Evolutionary conservation across 805 yeast genomes (phyloP).

Genomic region (Candida quercuum): DNA sequence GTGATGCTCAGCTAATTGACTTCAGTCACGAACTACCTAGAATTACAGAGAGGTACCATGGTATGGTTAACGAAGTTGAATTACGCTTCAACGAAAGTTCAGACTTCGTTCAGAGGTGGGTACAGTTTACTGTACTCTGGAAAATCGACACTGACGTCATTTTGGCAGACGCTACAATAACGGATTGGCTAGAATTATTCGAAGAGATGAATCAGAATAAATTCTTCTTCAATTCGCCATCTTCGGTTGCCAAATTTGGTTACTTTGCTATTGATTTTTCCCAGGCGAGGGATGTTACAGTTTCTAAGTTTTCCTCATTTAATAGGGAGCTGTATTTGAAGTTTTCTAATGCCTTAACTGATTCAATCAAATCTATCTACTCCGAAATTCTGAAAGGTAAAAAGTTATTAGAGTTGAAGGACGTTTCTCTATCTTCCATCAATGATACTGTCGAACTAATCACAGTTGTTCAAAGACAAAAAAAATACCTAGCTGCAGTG

Average conservation of each 20-base stretch:
- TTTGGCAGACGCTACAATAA: slow-evolving; percentile 28
- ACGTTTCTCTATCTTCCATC: slow-evolving; percentile 33
- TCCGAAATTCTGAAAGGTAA: slow-evolving; percentile 29
- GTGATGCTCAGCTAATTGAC: slow-evolving; percentile 3
- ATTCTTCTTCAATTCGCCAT: slow-evolving; percentile 45
- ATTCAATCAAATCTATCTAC: slow-evolving; percentile 26
- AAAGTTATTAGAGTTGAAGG: slow-evolving; percentile 30
- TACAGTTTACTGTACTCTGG: slow-evolving; percentile 53
- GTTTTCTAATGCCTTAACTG: slow-evolving; percentile 35
- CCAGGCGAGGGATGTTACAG: slow-evolving; percentile 47
- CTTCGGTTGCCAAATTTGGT: slow-evolving; percentile 36
- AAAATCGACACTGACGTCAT: slow-evolving; percentile 42
- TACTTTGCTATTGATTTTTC: slow-evolving; percentile 39
- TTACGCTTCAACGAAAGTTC: slow-evolving; percentile 23
- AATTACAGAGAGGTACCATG: slow-evolving; percentile 14
- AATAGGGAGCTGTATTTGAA: slow-evolving; percentile 38
- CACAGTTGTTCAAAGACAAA: slow-evolving; percentile 30
- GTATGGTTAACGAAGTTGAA: slow-evolving; percentile 29
- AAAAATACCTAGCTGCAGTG: slow-evolving; percentile 3
- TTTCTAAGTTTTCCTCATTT: slow-evolving; percentile 54
- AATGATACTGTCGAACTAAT: slow-evolving; percentile 33
- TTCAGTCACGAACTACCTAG: slow-evolving; percentile 2
- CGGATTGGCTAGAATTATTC: slow-evolving; percentile 44
- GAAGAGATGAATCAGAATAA: slow-evolving; percentile 39
- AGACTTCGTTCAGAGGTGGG: slow-evolving; percentile 47